A percentile compares a stretch with the other conserved stretches of the same genome.
phyloP scores from a whole-genome alignment of 345 rosid genomes.

The Cardiospermum halicacabum region DNA sequence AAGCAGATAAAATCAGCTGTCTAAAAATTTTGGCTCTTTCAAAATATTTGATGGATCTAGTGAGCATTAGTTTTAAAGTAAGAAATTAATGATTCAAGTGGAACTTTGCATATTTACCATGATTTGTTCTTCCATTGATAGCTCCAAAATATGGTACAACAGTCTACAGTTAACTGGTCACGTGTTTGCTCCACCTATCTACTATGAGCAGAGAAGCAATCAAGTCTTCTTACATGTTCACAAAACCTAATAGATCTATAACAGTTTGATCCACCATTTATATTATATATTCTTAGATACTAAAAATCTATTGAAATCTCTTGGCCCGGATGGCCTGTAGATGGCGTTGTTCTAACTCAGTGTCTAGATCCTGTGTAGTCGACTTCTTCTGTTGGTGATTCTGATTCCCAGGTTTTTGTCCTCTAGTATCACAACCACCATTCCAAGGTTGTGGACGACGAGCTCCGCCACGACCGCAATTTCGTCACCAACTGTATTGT shows the following conservation, averaged over 20 bases:
- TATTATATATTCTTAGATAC: too few species aligned
- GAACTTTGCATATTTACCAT: neutral
- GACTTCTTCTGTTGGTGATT: constrained; percentile 25
- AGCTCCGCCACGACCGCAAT: constrained; percentile 17
- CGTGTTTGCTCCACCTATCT: neutral
- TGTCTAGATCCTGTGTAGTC: constrained; percentile 57
- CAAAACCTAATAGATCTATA: too few species aligned
- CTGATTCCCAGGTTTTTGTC: constrained; percentile 20
- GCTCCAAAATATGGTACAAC: too few species aligned
- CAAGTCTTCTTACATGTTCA: neutral
- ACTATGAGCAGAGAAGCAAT: neutral
- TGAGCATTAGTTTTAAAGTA: neutral
- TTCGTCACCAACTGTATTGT: too few species aligned
- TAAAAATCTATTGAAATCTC: constrained; percentile 12
- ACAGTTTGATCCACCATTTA: neutral
- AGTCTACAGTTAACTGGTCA: neutral
- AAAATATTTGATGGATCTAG: neutral
- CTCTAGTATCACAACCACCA: constrained; percentile 17
- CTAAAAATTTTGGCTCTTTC: neutral
- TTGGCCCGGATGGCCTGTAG: constrained; percentile 31
- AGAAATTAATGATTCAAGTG: neutral
- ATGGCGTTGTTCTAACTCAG: constrained; percentile 54
- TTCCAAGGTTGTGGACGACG: constrained; percentile 21
- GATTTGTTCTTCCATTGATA: neutral
- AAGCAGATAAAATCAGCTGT: neutral